Conservation (phyloP, 2,329 filamentous ascomycete genomes). For the Curvularia sp. region DNA sequence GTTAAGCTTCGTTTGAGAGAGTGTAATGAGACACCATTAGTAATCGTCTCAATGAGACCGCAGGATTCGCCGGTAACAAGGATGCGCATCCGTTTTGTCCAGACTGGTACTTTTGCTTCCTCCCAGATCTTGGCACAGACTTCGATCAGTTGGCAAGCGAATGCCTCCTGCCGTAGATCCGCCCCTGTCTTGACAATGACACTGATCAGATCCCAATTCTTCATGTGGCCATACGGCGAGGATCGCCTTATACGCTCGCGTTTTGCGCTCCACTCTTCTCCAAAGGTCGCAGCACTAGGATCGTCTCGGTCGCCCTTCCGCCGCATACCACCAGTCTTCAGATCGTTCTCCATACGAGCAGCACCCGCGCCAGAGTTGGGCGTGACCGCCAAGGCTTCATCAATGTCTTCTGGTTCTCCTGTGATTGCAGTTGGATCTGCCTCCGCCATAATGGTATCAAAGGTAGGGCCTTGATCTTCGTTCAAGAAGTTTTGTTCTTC, state of each 20-base stretch:
- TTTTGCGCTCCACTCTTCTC: constrained; percentile 84
- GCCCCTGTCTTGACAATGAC: constrained; percentile 89
- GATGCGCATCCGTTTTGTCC: constrained; percentile 88
- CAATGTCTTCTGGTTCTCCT: constrained; percentile 61
- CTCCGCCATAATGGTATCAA: constrained; percentile 82
- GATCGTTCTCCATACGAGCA: constrained; percentile 87
- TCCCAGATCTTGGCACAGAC: constrained; percentile 84
- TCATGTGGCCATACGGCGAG: constrained; percentile 87
- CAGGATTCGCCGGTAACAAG: constrained; percentile 85
- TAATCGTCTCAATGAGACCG: constrained; percentile 86
- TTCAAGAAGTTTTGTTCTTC: constrained; percentile 85
- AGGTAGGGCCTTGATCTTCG: constrained; percentile 76
- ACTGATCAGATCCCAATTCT: constrained; percentile 86
- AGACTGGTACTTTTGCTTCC: constrained; percentile 77
- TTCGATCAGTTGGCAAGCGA: constrained; percentile 83
- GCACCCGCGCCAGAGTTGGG: constrained; percentile 76
- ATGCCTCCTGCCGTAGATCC: constrained; percentile 83
- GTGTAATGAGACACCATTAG: constrained; percentile 85
- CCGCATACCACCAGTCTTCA: constrained; percentile 83
- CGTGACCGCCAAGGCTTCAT: constrained; percentile 60
- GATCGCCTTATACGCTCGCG: constrained; percentile 83
- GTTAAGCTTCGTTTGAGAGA: constrained; percentile 84
- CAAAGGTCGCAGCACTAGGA: constrained; percentile 84
- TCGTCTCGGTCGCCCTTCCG: constrained; percentile 84
- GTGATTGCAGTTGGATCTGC: constrained; percentile 63